These are phyloP conservation scores for Saccharomycopsis olivae DNA, from an alignment of 805 yeast species.

Conservation along the genomic window DNA sequence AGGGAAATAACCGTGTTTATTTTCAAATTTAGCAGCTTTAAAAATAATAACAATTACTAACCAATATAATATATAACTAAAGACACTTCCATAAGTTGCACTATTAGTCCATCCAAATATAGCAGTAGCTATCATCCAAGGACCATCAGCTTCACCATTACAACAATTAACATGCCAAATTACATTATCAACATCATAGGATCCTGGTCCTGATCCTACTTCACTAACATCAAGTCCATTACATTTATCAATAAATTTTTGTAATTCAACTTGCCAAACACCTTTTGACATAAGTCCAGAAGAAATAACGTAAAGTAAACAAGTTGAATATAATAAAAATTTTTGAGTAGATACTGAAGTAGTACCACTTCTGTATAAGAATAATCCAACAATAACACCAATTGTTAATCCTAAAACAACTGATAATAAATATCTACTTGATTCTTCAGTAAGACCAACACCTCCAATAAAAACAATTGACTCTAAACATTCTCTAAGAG, in stretches of 20 bases:
- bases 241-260: slow-evolving; percentile 60
- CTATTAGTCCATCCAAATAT: slow-evolving; percentile 89
- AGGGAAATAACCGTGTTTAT: slow-evolving; percentile 48
- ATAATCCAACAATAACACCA: slow-evolving; percentile 54
- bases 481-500: slow-evolving; percentile 81
- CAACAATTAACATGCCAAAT: slow-evolving; percentile 96
- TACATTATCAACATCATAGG: slow-evolving; percentile 66
- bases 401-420: slow-evolving; percentile 44
- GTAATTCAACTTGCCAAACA: slow-evolving; percentile 81
- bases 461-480: slow-evolving; percentile 90
- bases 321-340: slow-evolving; percentile 64
- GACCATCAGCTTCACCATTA: slow-evolving; percentile 80
- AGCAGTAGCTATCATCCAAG: slow-evolving; percentile 86
- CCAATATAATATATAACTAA: slow-evolving; percentile 70
- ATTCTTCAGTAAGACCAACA: slow-evolving; percentile 63
- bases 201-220: slow-evolving; percentile 86
- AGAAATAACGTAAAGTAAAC: slow-evolving; percentile 72
- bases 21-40: slow-evolving; percentile 38
- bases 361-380: slow-evolving; percentile 66
- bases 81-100: slow-evolving; percentile 82
- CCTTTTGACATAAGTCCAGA: slow-evolving; percentile 83
- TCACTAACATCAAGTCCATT: slow-evolving; percentile 79
- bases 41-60: slow-evolving; percentile 33
- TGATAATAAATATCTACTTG: slow-evolving; percentile 54
- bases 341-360: slow-evolving; percentile 56